Evolutionary conservation across 2,329 filamentous ascomycete species (phyloP).

Genomic region (Diplodia intermedia): DNA sequence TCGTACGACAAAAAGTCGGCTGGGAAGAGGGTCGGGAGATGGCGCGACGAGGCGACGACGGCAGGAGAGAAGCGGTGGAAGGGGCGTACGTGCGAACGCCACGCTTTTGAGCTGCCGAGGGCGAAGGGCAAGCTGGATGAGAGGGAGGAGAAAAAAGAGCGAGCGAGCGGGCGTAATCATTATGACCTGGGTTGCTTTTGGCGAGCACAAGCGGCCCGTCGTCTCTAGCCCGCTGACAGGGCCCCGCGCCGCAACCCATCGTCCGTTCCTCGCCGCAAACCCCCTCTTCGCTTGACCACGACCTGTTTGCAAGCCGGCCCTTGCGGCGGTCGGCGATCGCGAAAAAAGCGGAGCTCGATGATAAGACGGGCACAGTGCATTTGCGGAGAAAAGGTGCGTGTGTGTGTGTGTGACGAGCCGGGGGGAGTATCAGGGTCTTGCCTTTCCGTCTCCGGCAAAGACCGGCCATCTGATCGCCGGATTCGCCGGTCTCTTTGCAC

Average conservation of each 20-base stretch:
- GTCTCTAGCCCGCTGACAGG: neutral
- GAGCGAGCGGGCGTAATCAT: neutral
- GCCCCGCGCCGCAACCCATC: neutral
- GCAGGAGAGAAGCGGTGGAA: neutral
- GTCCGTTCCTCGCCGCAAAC: neutral
- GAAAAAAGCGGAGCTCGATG: neutral
- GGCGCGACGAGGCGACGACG: neutral
- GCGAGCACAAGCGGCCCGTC: too few species aligned
- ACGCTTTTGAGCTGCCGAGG: neutral
- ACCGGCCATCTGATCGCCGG: slow-evolving; percentile 2
- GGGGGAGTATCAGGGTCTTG: slow-evolving; percentile 2
- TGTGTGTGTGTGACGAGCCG: neutral
- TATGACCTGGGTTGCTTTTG: neutral
- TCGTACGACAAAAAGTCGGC: neutral
- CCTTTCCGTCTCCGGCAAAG: neutral
- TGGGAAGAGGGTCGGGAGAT: neutral
- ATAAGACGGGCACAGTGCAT: neutral
- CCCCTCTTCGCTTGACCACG: neutral
- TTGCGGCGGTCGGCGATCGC: neutral
- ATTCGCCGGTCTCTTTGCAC: slow-evolving; percentile 5
- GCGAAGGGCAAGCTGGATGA: neutral
- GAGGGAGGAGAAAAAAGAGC: neutral
- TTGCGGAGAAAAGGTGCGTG: neutral
- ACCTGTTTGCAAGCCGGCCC: neutral
- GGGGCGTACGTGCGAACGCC: neutral